Evolutionary conservation across 805 yeast genomes (phyloP).

Genomic region (Brettanomyces nanus): DNA sequence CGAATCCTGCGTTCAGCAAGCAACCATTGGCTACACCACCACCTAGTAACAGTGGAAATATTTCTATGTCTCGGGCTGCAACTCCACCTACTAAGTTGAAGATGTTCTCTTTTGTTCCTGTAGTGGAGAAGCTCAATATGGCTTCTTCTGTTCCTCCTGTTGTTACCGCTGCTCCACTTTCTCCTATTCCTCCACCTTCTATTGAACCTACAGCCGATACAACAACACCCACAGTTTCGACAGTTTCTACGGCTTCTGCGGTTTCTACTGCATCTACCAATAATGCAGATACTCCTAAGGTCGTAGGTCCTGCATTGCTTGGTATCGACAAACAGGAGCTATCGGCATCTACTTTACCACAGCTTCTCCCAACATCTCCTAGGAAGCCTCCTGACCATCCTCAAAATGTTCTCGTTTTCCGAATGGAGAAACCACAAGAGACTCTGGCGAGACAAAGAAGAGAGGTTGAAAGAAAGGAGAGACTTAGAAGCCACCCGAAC

Average conservation of each 20-base stretch:
- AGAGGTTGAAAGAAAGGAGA: conserved; percentile 1
- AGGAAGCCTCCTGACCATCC: background rate
- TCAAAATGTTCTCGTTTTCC: conserved; percentile 3
- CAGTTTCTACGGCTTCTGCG: background rate
- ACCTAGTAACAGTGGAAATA: background rate
- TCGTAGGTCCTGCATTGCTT: background rate
- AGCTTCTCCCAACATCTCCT: background rate
- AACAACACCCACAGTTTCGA: background rate
- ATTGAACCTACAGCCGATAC: background rate
- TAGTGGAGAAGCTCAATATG: no score
- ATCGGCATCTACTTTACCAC: background rate
- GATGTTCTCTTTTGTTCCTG: conserved; percentile 1
- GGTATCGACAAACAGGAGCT: background rate
- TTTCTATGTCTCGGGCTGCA: background rate
- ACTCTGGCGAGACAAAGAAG: background rate
- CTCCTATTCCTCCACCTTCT: no score
- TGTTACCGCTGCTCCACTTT: no score
- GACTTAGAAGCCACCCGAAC: background rate
- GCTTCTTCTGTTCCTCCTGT: no score
- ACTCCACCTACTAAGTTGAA: background rate
- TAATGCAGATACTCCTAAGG: background rate
- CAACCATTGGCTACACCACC: background rate
- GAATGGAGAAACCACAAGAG: conserved; percentile 3
- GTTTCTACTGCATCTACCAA: background rate
- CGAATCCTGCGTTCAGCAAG: background rate